Base-by-base conservation (phyloP, 495 filamentous ascomycete species). In the Sordaria brevicollis region DNA sequence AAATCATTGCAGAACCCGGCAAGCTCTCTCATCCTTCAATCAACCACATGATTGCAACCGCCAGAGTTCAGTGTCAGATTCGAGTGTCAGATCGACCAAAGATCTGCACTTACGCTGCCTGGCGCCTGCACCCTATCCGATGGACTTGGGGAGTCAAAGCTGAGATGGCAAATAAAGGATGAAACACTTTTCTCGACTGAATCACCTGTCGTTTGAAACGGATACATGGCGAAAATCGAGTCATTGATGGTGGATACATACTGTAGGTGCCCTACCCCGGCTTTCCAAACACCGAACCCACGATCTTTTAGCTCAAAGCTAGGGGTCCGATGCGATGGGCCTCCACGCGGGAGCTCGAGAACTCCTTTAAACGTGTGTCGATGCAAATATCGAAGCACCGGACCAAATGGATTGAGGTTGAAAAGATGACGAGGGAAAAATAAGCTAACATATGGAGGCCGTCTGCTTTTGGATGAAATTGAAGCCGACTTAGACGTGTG, bases 1-100 rank as follows among this genome's bases (percentile, higher is more conserved):
- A 69, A 29, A 71, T 71, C 70, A 65, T 54, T 69, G 68, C 71
- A 54, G 65, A 72, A 62, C 62, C 70, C 36, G 71, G 69, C 41
- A 72, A 54, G 65, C 49, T 33, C 71, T 31, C 25, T 62, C 49
- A 62, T 13, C 49, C 49, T 62, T 62, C 25, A 31, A 62, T 62
- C 25, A 31, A 31, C 49, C 49, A 62, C 49, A 62, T 62, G 49
- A 62, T 31, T 62, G 49, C 49, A 62, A 31, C 4, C 25, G 11
- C 49, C 13, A 31, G 17, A 17, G 4, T 54, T 31, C 25, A 57
- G 13, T 31, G 25, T 57, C 25, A 3, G 25, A n/a, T n/a, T n/a
- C n/a, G 19, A 13, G 21, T 31, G 49, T 15, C 49, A 31, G 19
- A 54, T 5, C 17, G 49, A 17, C 25, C 49, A 62, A n/a, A 31